A percentile compares a stretch with the other conserved stretches of the same genome.
These are phyloP conservation scores for Penicillium flavigenum DNA, from an alignment of 495 filamentous ascomycete genomes.

Conservation along the genomic window DNA sequence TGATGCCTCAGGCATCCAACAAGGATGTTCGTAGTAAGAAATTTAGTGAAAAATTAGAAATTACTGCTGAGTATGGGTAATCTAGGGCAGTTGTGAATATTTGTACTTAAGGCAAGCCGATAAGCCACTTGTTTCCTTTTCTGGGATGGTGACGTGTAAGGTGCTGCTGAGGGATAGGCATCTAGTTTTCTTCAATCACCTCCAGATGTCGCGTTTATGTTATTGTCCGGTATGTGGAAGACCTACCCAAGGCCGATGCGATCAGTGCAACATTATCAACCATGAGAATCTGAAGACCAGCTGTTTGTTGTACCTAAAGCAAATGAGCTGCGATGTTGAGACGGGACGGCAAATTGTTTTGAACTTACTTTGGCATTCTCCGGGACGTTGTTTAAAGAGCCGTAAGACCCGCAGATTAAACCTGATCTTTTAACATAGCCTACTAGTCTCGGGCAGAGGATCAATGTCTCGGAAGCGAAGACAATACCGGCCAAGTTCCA, in stretches of 20 bases:
- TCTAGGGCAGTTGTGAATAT: too few relatives aligned
- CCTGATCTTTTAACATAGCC: conserved; percentile 19
- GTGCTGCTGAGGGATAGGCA: too few relatives aligned
- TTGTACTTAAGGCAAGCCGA: too few relatives aligned
- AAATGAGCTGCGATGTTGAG: conserved; percentile 1
- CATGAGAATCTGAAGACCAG: conserved; percentile 27
- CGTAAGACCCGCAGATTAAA: conserved; percentile 33
- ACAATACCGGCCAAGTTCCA: conserved; percentile 41
- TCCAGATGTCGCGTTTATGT: too few relatives aligned
- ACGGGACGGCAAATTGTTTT: background rate
- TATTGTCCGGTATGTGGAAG: too few relatives aligned
- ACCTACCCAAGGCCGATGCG: conserved; percentile 1
- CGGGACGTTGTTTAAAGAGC: conserved; percentile 34
- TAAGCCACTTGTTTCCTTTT: too few relatives aligned
- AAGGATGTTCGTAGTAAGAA: too few relatives aligned
- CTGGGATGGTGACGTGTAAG: too few relatives aligned
- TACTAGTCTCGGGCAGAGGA: conserved; percentile 35
- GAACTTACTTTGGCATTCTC: conserved; percentile 26
- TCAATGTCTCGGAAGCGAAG: conserved; percentile 33
- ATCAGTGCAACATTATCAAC: conserved; percentile 24
- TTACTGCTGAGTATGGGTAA: too few relatives aligned
- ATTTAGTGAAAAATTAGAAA: too few relatives aligned
- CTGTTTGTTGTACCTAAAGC: conserved; percentile 22
- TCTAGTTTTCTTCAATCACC: too few relatives aligned
- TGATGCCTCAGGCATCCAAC: too few relatives aligned